Conservation (phyloP, 2,329 filamentous ascomycete genomes). For the Cladosporium sp. region DNA sequence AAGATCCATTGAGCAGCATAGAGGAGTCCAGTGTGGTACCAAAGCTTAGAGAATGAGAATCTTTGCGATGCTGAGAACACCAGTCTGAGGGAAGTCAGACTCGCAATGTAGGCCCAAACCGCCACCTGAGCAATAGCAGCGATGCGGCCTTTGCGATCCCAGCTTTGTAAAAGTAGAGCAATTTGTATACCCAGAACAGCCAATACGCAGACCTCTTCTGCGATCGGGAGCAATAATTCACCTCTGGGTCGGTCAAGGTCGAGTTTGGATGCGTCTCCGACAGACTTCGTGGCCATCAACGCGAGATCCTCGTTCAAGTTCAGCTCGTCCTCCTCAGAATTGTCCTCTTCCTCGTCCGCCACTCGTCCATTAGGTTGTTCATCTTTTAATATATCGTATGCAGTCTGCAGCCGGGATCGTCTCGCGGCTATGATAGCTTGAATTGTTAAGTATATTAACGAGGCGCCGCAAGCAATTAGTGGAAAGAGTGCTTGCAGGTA, state of each 20-base stretch:
- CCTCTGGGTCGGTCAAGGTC: slow-evolving; percentile 72
- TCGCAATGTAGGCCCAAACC: slow-evolving; percentile 76
- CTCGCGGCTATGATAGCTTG: slow-evolving; percentile 51
- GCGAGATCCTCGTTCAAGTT: slow-evolving; percentile 55
- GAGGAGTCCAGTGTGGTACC: slow-evolving; percentile 87
- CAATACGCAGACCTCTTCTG: slow-evolving; percentile 72
- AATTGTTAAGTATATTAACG: slow-evolving; percentile 61
- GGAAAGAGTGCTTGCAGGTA: slow-evolving; percentile 80
- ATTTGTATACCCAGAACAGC: slow-evolving; percentile 68
- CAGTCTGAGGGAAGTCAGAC: slow-evolving; percentile 69
- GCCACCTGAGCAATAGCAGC: slow-evolving; percentile 64
- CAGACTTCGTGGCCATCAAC: slow-evolving; percentile 51
- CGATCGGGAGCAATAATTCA: slow-evolving; percentile 63
- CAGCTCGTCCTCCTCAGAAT: slow-evolving; percentile 55
- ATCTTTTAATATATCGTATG: slow-evolving; percentile 54
- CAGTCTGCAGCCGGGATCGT: slow-evolving; percentile 33
- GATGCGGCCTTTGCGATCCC: slow-evolving; percentile 50
- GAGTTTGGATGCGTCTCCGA: slow-evolving; percentile 50
- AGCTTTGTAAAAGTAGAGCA: slow-evolving; percentile 58
- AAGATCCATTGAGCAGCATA: slow-evolving; percentile 82
- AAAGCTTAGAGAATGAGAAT: slow-evolving; percentile 68
- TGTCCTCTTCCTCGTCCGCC: slow-evolving; percentile 31
- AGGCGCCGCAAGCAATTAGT: slow-evolving; percentile 64
- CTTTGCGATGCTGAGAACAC: slow-evolving; percentile 56
- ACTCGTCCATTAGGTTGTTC: slow-evolving; percentile 20